Evolutionary conservation across 805 yeast genomes (phyloP).

Genomic region (Hanseniaspora guilliermondii): DNA sequence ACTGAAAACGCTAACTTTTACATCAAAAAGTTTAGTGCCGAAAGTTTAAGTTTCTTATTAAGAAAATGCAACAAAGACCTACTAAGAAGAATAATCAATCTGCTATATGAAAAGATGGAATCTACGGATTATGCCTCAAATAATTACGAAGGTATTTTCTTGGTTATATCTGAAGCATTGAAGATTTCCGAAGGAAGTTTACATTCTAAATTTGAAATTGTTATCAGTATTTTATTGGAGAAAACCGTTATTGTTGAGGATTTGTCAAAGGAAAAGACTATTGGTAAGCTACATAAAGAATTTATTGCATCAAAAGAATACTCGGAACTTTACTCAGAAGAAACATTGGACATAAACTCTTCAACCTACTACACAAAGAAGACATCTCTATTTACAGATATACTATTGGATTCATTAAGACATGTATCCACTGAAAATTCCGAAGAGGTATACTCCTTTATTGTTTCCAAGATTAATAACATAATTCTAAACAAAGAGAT

Average conservation of each 20-base stretch:
- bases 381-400: slow-evolving; percentile 43
- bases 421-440: slow-evolving; percentile 44
- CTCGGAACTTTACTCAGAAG: slow-evolving; percentile 11
- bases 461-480: slow-evolving; percentile 20
- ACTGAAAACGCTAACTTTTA: slow-evolving; percentile 43
- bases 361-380: slow-evolving; percentile 14
- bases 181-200: slow-evolving; percentile 57
- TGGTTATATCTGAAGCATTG: slow-evolving; percentile 60
- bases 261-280: slow-evolving; percentile 4
- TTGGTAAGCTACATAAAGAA: not conserved
- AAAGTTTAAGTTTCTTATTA: slow-evolving; percentile 72
- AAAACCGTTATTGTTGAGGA: slow-evolving; percentile 17
- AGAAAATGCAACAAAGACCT: slow-evolving; percentile 48
- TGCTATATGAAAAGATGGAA: slow-evolving; percentile 30
- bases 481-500: slow-evolving; percentile 16
- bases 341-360: slow-evolving; percentile 17
- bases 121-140: slow-evolving; percentile 28
- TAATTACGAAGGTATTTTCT: slow-evolving; percentile 47
- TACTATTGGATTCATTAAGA: slow-evolving; percentile 40
- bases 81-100: slow-evolving; percentile 36
- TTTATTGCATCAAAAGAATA: slow-evolving; percentile 22
- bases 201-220: slow-evolving; percentile 55
- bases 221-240: slow-evolving; percentile 37
- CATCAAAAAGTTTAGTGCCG: slow-evolving; percentile 74
- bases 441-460: slow-evolving; percentile 31